These are phyloP conservation scores for Lippia alba DNA, from an alignment of 305 asterid genomes.

Conservation along the genomic window DNA sequence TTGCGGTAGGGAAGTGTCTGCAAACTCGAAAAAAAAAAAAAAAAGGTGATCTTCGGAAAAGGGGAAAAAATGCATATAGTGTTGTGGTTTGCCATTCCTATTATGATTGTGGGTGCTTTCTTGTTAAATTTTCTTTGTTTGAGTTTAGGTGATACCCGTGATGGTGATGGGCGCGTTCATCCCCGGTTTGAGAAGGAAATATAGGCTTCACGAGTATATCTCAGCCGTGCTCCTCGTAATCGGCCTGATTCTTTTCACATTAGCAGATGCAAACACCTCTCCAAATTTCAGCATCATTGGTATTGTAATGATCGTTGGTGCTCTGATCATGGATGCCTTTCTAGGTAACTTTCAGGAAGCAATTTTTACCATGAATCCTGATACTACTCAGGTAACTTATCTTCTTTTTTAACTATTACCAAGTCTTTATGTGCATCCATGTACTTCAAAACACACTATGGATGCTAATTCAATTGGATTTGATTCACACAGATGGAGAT, in stretches of 20 bases:
- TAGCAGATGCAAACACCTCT: slow-evolving; percentile 83
- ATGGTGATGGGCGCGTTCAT: slow-evolving; percentile 96
- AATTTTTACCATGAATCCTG: slow-evolving; percentile 81
- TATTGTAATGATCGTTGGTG: slow-evolving; percentile 76
- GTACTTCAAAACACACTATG: background rate
- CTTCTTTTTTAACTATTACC: background rate
- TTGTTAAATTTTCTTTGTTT: slow-evolving; percentile 2
- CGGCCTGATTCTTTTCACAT: slow-evolving; percentile 81
- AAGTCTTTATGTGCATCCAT: background rate
- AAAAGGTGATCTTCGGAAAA: too few species aligned
- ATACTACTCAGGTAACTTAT: slow-evolving; percentile 77
- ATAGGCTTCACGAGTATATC: slow-evolving; percentile 73
- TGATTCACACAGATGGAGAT: slow-evolving; percentile 69
- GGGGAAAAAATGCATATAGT: too few species aligned
- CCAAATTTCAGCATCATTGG: slow-evolving; percentile 86
- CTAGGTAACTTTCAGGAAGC: slow-evolving; percentile 92
- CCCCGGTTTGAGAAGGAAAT: slow-evolving; percentile 88
- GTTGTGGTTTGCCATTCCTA: too few species aligned
- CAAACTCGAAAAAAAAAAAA: too few species aligned
- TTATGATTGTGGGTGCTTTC: slow-evolving; percentile 1
- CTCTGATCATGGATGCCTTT: slow-evolving; percentile 86
- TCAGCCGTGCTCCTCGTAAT: slow-evolving; percentile 75
- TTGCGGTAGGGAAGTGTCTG: too few species aligned
- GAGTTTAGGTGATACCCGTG: slow-evolving; percentile 74
- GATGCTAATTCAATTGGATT: background rate